Percentiles rank a stretch among this genome's conserved stretches.
These are phyloP conservation scores for Incumbomyces delicatus DNA, from an alignment of 2,329 filamentous ascomycete genomes.

Conservation along the genomic window DNA sequence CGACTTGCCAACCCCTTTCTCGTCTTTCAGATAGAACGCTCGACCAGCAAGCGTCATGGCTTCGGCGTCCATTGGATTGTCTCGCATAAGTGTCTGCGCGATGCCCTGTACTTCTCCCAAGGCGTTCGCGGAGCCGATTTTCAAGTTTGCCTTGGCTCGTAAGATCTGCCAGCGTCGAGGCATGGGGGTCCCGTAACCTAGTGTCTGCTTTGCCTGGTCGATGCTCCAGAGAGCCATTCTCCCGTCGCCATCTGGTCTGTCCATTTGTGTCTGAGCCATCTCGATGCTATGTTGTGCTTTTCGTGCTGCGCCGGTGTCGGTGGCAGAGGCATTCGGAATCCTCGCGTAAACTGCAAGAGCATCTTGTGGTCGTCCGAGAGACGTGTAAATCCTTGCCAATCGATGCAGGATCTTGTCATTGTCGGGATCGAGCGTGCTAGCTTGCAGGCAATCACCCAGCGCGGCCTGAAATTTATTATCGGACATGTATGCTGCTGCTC, in stretches of 20 bases:
- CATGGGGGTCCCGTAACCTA: constrained; percentile 65
- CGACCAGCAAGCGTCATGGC: constrained; percentile 81
- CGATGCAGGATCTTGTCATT: constrained; percentile 84
- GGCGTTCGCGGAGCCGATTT: constrained; percentile 83
- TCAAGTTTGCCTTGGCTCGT: constrained; percentile 81
- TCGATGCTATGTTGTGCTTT: constrained; percentile 60
- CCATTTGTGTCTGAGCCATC: constrained; percentile 68
- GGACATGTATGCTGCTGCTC: constrained; percentile 88
- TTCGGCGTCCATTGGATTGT: constrained; percentile 86
- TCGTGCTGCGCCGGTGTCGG: constrained; percentile 73
- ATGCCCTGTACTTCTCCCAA: constrained; percentile 87
- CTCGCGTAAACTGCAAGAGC: constrained; percentile 72
- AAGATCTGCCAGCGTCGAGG: constrained; percentile 92
- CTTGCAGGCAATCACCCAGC: constrained; percentile 74
- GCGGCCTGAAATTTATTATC: constrained; percentile 69
- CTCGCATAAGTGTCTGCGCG: constrained; percentile 74
- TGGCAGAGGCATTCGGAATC: constrained; percentile 65
- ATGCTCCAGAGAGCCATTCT: constrained; percentile 90
- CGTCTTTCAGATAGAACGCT: constrained; percentile 79
- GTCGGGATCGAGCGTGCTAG: constrained; percentile 71
- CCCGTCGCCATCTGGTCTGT: constrained; percentile 59
- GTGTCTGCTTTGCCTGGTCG: constrained; percentile 74
- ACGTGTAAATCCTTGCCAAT: constrained; percentile 81
- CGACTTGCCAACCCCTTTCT: constrained; percentile 48
- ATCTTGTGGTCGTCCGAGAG: constrained; percentile 74